These are phyloP conservation scores for Ustilago curta DNA, from an alignment of 1,284 basidiomycete genomes.

Conservation along the genomic window DNA sequence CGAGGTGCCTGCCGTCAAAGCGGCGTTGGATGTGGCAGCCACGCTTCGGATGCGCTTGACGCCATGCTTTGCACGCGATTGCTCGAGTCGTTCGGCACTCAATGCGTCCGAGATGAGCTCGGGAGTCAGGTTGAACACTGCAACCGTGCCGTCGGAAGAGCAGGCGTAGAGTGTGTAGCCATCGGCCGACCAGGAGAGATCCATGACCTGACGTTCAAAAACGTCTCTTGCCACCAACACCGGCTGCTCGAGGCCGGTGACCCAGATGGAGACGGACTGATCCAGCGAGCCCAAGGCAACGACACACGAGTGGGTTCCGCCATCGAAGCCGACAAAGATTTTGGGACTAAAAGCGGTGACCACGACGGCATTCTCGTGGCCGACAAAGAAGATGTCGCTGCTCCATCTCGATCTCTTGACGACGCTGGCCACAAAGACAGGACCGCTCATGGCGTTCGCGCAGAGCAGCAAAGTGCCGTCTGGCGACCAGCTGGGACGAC, in stretches of 20 bases:
- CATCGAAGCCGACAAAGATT: constrained; percentile 54
- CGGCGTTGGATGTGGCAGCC: constrained; percentile 1
- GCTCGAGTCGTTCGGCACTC: constrained; percentile 74
- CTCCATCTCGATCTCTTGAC: constrained; percentile 79
- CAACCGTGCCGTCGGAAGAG: constrained; percentile 93
- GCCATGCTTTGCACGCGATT: constrained; percentile 55
- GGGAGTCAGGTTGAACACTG: constrained; percentile 83
- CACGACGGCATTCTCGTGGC: constrained; percentile 97
- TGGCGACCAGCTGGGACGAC: constrained; percentile 95
- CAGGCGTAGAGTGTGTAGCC: constrained; percentile 92
- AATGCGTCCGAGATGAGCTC: constrained; percentile 86
- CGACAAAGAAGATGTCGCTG: constrained; percentile 79
- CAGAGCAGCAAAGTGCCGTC: constrained; percentile 98
- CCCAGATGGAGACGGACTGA: constrained; percentile 54
- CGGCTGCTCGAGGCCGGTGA: constrained; percentile 80
- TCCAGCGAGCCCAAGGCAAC: constrained; percentile 59
- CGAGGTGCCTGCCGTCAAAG: constrained; percentile 14
- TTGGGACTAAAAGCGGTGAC: constrained; percentile 72
- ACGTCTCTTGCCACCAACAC: constrained; percentile 92
- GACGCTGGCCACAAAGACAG: constrained; percentile 96
- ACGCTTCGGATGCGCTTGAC: constrained; percentile 36
- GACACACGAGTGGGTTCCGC: constrained; percentile 53
- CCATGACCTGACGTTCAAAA: constrained; percentile 93
- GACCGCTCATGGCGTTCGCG: constrained; percentile 96
- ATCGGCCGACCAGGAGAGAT: constrained; percentile 91